Evolutionary conservation across 148 eudicot species (phyloP), one percentile per base, ranked within the genome.

Genomic region (Amaranthus palmeri): DNA sequence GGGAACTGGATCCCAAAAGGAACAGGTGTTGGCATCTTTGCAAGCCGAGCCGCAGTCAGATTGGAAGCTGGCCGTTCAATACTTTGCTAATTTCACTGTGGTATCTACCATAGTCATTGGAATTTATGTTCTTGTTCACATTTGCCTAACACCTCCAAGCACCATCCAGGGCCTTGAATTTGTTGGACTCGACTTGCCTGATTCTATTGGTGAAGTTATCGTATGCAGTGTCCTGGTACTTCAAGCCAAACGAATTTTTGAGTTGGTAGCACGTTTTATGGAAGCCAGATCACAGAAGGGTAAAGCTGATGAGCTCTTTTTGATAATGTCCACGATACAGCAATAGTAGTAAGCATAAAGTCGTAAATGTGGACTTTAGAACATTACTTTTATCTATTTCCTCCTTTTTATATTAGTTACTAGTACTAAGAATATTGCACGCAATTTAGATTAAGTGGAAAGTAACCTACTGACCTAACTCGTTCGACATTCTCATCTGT

Each of bases 141-240:
- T 91, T 54, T 91, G 80, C 81, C 76, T 86, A 61, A 76, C 91
- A 71, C 71, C 81, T 74, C 93, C 98, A 68, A 80, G 88, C 51
- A 71, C 83, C 47, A 75, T 88, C 72, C 96, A 93, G 81, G 98
- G 98, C 61, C 97, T 95, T 48, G 97, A 95, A 83, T 91, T 95
- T 85, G 91, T 84, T 66, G 98, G 98, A 51, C 83, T 95, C 47
- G 98, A 95, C 81, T 80, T 95, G 83, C 98, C 98, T 13, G 98
- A 95, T 82, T 91, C 97, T 52, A 84, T 95, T 68, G 98, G 98
- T 60, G 98, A 95, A 81, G 75, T 95, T 62, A 80, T 95, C 61
- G 90, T 87, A 11, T 83, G 92, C 67, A 91, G 90, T 72, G 83
- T 95, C 60, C 74, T 95, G 77, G 93, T 89, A 82, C 89, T 95